A percentile compares a stretch with the other conserved stretches of the same genome.
phyloP scores from a whole-genome alignment of 306 rosid species.

The Bauhinia variegata region DNA sequence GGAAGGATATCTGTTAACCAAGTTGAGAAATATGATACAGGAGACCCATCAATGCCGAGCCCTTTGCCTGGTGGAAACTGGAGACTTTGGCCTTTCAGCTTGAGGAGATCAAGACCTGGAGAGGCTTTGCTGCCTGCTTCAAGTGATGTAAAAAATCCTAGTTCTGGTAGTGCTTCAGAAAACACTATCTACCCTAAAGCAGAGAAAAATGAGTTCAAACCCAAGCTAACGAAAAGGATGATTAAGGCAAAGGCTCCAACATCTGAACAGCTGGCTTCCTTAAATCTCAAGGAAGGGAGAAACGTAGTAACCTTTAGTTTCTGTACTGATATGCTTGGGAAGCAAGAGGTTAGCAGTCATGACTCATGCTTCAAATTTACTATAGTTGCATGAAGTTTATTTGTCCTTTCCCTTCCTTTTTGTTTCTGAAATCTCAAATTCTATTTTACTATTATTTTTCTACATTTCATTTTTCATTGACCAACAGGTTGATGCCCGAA shows the following conservation, averaged over 20 bases:
- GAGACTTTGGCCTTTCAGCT: conserved; percentile 85
- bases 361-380: conserved; percentile 26
- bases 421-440: conserved; percentile 21
- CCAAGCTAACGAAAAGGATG: conserved; percentile 47
- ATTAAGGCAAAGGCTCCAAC: conserved; percentile 68
- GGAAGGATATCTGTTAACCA: conserved; percentile 51
- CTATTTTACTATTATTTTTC: conserved; percentile 18
- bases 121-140: conserved; percentile 42
- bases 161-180: conserved; percentile 49
- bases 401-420: conserved; percentile 22
- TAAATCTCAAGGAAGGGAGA: conserved; percentile 85
- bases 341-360: conserved; percentile 63
- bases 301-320: conserved; percentile 80
- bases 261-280: conserved; percentile 83
- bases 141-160: conserved; percentile 41
- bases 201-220: conserved; percentile 38
- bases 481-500: conserved; percentile 81
- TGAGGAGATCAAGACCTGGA: conserved; percentile 52
- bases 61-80: conserved; percentile 62
- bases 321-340: conserved; percentile 73
- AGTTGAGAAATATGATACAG: conserved; percentile 60
- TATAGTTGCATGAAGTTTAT: conserved; percentile 13
- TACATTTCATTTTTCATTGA: conserved; percentile 26
- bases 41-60: conserved; percentile 50
- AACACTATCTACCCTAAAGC: conserved; percentile 31